A percentile compares a stretch with the other conserved stretches of the same genome.
These are phyloP conservation scores for Sporothrix humicola DNA, from an alignment of 2,329 filamentous ascomycete genomes.

Conservation along the genomic window DNA sequence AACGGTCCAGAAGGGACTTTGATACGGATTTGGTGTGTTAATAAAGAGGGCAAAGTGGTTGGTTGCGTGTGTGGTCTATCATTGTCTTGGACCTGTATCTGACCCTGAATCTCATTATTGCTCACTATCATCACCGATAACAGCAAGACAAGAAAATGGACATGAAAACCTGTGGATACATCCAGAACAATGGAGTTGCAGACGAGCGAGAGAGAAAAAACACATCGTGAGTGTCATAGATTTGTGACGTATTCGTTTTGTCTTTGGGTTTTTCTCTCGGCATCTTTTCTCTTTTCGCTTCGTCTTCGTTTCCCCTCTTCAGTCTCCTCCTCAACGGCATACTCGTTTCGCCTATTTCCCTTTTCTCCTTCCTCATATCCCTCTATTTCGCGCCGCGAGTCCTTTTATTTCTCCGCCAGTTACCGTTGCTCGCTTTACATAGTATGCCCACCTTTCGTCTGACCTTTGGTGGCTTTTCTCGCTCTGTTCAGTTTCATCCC, in stretches of 20 bases:
- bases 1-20: not conserved
- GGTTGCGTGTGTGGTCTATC: not conserved
- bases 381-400: not conserved
- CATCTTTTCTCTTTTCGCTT: not conserved
- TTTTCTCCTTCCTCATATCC: conserved; percentile 13
- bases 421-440: not conserved
- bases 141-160: not conserved
- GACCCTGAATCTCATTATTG: conserved; percentile 4
- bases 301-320: not conserved
- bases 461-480: conserved; percentile 8
- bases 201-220: too few relatives aligned
- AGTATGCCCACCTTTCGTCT: not conserved
- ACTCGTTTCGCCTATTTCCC: not conserved
- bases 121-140: not conserved
- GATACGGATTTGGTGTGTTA: not conserved
- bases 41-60: not conserved
- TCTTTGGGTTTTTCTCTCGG: not conserved
- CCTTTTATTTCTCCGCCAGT: not conserved
- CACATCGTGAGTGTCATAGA: not conserved
- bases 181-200: not conserved
- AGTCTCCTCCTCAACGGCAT: conserved; percentile 15
- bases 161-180: not conserved
- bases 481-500: not conserved
- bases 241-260: not conserved
- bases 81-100: not conserved